phyloP scores from a whole-genome alignment of 192 early-diverging fungal species.

The Glomus cerebriforme region DNA sequence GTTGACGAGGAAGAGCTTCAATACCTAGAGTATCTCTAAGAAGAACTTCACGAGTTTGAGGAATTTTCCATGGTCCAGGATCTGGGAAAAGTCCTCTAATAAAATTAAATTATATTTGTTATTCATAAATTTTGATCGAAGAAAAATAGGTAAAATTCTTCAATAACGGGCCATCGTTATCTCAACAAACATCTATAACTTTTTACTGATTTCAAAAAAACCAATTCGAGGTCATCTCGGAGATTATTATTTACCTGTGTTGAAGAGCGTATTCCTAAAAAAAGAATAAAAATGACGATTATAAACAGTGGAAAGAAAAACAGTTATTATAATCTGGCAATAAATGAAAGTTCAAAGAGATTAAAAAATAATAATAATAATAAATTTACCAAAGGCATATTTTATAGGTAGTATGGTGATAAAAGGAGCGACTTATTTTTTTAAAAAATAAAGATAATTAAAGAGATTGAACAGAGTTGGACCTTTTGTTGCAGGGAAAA shows the following conservation, averaged over 20 bases:
- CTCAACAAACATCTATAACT: too few relatives aligned
- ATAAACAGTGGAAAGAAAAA: background rate
- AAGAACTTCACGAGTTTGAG: conserved; percentile 59
- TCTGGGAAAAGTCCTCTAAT: conserved; percentile 67
- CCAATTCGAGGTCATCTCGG: background rate
- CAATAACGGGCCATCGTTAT: too few relatives aligned
- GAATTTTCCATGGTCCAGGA: conserved; percentile 83
- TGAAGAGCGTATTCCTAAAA: conserved; percentile 58
- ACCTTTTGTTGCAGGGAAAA: conserved; percentile 17
- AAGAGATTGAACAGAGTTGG: conserved; percentile 33
- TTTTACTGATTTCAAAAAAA: background rate
- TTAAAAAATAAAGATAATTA: background rate
- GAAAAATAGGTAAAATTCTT: background rate
- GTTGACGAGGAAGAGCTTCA: conserved; percentile 69
- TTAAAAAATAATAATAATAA: background rate
- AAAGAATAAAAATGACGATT: background rate
- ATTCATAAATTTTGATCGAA: background rate
- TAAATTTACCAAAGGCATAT: conserved; percentile 25
- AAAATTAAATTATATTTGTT: background rate
- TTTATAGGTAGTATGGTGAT: background rate
- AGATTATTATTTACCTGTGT: conserved; percentile 46
- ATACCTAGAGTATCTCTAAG: conserved; percentile 68
- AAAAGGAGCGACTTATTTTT: conserved; percentile 16
- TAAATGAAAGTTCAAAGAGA: background rate
- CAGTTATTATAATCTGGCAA: background rate